A percentile compares a stretch with the other conserved stretches of the same genome.
Conservation (phyloP, 805 yeast genomes). For the Pichia membranifaciens region DNA sequence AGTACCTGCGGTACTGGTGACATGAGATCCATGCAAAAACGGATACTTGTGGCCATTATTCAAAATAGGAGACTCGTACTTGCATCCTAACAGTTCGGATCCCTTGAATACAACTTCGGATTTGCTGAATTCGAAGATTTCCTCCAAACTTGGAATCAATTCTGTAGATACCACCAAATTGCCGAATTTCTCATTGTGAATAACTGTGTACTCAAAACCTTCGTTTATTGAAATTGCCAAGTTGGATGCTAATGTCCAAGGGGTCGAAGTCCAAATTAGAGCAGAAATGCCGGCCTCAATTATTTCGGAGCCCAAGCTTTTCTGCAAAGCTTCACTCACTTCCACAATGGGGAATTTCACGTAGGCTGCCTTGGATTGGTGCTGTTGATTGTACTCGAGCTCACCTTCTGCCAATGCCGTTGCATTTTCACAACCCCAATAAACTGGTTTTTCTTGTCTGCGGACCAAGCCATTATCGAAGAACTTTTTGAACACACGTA, state of each 20-base stretch:
- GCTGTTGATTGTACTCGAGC: conserved; percentile 73
- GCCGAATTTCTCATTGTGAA: conserved; percentile 34
- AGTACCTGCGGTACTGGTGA: conserved; percentile 76
- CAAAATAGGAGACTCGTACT: conserved; percentile 53
- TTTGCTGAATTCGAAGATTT: conserved; percentile 15
- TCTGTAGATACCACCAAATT: conserved; percentile 52
- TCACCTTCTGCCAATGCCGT: conserved; percentile 98
- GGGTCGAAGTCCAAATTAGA: conserved; percentile 95
- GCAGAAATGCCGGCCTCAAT: conserved; percentile 24
- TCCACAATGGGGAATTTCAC: conserved; percentile 56
- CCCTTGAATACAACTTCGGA: conserved; percentile 37
- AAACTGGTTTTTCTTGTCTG: conserved; percentile 90
- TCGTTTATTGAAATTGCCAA: conserved; percentile 71
- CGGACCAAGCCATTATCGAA: conserved; percentile 62
- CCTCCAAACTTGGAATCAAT: conserved; percentile 29
- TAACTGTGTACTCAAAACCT: conserved; percentile 50
- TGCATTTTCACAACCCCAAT: conserved; percentile 92
- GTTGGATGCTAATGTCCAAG: conserved; percentile 94
- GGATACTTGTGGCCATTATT: conserved; percentile 40
- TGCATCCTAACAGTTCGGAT: conserved; percentile 30
- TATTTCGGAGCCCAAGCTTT: conserved; percentile 8
- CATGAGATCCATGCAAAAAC: conserved; percentile 74
- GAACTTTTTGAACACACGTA: conserved; percentile 61
- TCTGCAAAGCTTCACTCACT: conserved; percentile 20
- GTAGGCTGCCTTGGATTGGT: conserved; percentile 61